Evolutionary conservation across 345 rosid species (phyloP).

Genomic region (Linum trigynum): DNA sequence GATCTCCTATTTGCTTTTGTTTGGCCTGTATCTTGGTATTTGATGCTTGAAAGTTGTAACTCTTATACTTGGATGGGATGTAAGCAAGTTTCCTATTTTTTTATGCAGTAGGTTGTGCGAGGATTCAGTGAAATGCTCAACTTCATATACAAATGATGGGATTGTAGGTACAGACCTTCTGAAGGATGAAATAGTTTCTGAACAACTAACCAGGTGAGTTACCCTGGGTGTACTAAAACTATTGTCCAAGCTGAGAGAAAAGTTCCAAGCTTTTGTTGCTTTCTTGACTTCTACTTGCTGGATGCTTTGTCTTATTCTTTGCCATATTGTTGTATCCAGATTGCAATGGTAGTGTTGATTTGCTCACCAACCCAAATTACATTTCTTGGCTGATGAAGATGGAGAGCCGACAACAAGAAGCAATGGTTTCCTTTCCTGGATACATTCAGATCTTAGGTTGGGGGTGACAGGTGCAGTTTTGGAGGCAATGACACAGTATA

Average conservation of each 20-base stretch:
- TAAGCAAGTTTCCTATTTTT: not conserved
- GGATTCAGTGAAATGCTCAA: slow-evolving; percentile 7
- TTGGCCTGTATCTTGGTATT: not conserved
- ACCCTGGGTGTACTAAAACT: too few species aligned
- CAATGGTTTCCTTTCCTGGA: too few species aligned
- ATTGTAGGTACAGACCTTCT: slow-evolving; percentile 36
- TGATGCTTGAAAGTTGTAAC: not conserved
- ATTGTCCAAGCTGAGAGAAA: not conserved
- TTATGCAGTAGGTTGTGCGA: slow-evolving; percentile 24
- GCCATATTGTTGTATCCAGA: too few species aligned
- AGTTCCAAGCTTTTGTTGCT: not conserved
- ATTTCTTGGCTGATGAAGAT: too few species aligned
- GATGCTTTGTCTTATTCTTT: too few species aligned
- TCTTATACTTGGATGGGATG: not conserved
- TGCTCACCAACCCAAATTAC: too few species aligned
- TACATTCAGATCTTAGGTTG: too few species aligned
- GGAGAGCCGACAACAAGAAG: too few species aligned
- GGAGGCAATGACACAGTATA: too few species aligned
- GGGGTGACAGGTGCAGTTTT: too few species aligned
- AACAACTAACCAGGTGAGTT: slow-evolving; percentile 79
- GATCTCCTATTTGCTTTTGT: slow-evolving; percentile 8
- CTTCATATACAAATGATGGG: slow-evolving; percentile 16
- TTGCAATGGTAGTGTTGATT: too few species aligned
- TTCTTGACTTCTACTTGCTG: not conserved
- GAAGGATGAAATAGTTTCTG: slow-evolving; percentile 77